Percentiles rank a stretch among this genome's conserved stretches.
These are phyloP conservation scores for Auricularia sp. DNA, from an alignment of 768 basidiomycete genomes.

Conservation along the genomic window DNA sequence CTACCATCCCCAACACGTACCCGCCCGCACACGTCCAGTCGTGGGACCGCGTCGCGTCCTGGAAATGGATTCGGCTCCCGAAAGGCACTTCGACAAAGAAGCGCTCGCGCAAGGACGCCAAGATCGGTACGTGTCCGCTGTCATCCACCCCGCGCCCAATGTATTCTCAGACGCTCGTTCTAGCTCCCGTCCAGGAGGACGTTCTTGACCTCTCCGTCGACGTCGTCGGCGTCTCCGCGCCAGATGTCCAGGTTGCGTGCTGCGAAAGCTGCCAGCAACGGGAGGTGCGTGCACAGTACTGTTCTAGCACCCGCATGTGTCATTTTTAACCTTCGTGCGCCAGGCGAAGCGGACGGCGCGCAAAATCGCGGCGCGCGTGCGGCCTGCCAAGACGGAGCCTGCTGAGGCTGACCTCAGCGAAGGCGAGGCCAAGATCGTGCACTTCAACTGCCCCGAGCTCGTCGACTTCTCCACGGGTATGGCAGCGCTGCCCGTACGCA, in stretches of 20 bases:
- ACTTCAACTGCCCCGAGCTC: slow-evolving; percentile 89
- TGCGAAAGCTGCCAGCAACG: slow-evolving; percentile 84
- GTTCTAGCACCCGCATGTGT: neutral
- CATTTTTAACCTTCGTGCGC: slow-evolving; percentile 4
- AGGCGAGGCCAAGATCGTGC: slow-evolving; percentile 43
- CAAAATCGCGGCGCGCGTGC: slow-evolving; percentile 75
- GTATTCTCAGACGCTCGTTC: slow-evolving; percentile 38
- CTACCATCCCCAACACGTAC: slow-evolving; percentile 6
- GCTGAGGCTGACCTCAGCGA: slow-evolving; percentile 65
- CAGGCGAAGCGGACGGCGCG: slow-evolving; percentile 84
- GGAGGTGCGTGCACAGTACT: slow-evolving; percentile 41
- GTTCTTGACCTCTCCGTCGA: slow-evolving; percentile 61
- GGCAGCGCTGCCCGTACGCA: slow-evolving; percentile 80
- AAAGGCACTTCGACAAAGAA: slow-evolving; percentile 76
- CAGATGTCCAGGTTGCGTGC: slow-evolving; percentile 63
- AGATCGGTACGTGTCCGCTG: slow-evolving; percentile 45
- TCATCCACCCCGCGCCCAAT: slow-evolving; percentile 4
- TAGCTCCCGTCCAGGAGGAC: slow-evolving; percentile 41
- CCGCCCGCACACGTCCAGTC: slow-evolving; percentile 4
- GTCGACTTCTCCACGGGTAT: slow-evolving; percentile 85
- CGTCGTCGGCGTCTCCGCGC: slow-evolving; percentile 73
- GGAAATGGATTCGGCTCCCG: slow-evolving; percentile 80
- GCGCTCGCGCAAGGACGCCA: slow-evolving; percentile 73
- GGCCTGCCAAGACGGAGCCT: slow-evolving; percentile 42
- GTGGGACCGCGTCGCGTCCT: slow-evolving; percentile 77